A percentile compares a stretch with the other conserved stretches of the same genome.
phyloP scores from a whole-genome alignment of 179 eudicot genomes.

The Sideroxylon spinosum region DNA sequence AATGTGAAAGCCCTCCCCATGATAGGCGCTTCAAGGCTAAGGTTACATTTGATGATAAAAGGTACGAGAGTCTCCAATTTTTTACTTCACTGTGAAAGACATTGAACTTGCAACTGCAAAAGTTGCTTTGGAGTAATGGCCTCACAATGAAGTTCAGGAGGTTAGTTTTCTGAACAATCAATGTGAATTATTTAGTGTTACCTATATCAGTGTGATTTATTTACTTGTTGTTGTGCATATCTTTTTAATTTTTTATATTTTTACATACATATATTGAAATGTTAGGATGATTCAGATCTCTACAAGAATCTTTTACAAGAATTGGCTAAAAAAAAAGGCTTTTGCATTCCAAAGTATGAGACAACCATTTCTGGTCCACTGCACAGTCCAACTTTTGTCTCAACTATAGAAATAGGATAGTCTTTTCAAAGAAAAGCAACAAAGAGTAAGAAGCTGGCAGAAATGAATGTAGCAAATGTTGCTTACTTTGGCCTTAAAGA shows the following conservation, averaged over 20 bases:
- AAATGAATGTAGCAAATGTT: constrained; percentile 70
- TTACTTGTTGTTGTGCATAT: not conserved
- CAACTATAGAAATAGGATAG: constrained; percentile 47
- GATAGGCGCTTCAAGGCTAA: constrained; percentile 53
- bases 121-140: constrained; percentile 49
- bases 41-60: constrained; percentile 54
- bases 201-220: no score
- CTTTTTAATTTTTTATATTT: not conserved
- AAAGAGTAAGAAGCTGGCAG: constrained; percentile 73
- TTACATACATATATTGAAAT: not conserved
- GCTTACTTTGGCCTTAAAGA: constrained; percentile 51
- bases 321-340: constrained; percentile 43
- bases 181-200: not conserved
- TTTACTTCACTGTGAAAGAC: constrained; percentile 61
- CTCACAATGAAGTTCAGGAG: constrained; percentile 42
- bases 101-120: constrained; percentile 89
- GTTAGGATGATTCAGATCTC: constrained; percentile 54
- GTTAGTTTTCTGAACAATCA: constrained; percentile 26
- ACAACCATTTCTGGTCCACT: constrained; percentile 49
- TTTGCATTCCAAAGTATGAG: constrained; percentile 49
- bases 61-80: constrained; percentile 40
- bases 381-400: constrained; percentile 55
- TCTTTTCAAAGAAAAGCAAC: constrained; percentile 52
- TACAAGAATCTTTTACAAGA: constrained; percentile 75
- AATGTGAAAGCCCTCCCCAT: constrained; percentile 77